Conservation (phyloP, 2,329 filamentous ascomycete genomes). For the Sodiomyces alkalinus region DNA sequence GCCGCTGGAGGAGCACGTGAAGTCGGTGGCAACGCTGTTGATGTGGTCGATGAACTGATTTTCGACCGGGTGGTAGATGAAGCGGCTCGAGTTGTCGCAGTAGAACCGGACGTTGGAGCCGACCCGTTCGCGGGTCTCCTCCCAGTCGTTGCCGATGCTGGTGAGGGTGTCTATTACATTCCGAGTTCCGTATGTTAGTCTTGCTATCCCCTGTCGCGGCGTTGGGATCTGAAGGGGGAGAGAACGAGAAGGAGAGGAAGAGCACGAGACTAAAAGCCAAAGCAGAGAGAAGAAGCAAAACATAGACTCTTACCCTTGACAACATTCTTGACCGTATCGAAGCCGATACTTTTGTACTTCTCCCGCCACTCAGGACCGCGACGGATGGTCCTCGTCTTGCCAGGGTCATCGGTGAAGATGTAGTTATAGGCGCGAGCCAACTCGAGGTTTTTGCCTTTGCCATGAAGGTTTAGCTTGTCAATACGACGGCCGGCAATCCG, state of each 20-base stretch:
- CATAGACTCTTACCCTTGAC: no score
- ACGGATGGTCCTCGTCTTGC: neutral
- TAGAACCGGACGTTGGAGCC: neutral
- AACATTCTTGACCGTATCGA: neutral
- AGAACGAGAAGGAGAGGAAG: no score
- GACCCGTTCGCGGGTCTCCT: neutral
- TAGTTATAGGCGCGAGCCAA: neutral
- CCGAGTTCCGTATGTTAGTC: no score
- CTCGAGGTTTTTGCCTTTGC: neutral
- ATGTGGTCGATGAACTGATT: no score
- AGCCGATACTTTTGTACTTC: neutral
- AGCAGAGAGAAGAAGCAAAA: no score
- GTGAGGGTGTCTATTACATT: neutral
- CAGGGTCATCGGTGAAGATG: neutral
- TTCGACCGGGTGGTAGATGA: no score
- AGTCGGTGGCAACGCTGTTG: no score
- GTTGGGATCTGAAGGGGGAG: no score
- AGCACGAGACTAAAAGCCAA: no score
- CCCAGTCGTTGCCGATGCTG: constrained; percentile 1
- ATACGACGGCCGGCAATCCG: neutral
- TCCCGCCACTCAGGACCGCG: neutral
- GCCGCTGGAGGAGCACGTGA: neutral
- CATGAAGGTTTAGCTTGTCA: neutral
- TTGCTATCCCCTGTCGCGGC: no score
- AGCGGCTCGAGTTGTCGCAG: constrained; percentile 1